A percentile compares a stretch with the other conserved stretches of the same genome.
Conservation (phyloP, 2,329 filamentous ascomycete genomes). For the Rhytidhysteron rufulum region DNA sequence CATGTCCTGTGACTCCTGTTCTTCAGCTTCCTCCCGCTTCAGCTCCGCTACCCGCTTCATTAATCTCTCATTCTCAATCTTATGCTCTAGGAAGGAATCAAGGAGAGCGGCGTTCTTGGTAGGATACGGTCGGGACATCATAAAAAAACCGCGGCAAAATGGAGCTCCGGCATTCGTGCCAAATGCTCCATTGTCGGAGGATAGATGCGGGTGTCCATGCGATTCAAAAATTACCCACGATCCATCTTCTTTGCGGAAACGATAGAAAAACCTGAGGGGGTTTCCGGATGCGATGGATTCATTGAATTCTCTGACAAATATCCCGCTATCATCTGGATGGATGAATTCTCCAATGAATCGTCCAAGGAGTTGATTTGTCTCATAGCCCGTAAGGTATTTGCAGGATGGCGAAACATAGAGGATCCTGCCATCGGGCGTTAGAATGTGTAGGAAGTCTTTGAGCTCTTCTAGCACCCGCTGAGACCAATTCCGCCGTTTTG, state of each 20-base stretch:
- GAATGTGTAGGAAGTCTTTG: constrained; percentile 81
- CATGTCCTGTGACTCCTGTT: constrained; percentile 61
- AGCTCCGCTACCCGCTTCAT: constrained; percentile 80
- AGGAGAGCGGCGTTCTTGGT: constrained; percentile 80
- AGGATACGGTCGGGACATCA: constrained; percentile 87
- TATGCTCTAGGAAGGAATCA: constrained; percentile 93
- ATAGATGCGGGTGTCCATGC: constrained; percentile 88
- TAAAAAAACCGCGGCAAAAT: constrained; percentile 85
- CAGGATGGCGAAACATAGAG: constrained; percentile 82
- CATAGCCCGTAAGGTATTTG: constrained; percentile 70
- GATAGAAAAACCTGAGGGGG: constrained; percentile 78
- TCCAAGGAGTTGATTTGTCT: constrained; percentile 65
- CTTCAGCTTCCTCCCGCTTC: constrained; percentile 79
- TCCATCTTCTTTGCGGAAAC: constrained; percentile 71
- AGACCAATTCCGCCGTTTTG: constrained; percentile 72
- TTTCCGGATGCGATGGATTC: constrained; percentile 82
- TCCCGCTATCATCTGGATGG: constrained; percentile 77
- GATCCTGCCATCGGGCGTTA: constrained; percentile 79
- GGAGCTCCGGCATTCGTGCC: constrained; percentile 56
- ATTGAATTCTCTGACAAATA: constrained; percentile 84
- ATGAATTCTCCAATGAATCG: constrained; percentile 76
- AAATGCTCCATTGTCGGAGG: constrained; percentile 61
- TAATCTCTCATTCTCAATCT: constrained; percentile 90
- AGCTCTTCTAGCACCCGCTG: constrained; percentile 86
- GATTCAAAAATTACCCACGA: constrained; percentile 80